A percentile compares a stretch with the other conserved stretches of the same genome.
phyloP scores from a whole-genome alignment of 495 filamentous ascomycete genomes.

The Trichocladium antarcticum region DNA sequence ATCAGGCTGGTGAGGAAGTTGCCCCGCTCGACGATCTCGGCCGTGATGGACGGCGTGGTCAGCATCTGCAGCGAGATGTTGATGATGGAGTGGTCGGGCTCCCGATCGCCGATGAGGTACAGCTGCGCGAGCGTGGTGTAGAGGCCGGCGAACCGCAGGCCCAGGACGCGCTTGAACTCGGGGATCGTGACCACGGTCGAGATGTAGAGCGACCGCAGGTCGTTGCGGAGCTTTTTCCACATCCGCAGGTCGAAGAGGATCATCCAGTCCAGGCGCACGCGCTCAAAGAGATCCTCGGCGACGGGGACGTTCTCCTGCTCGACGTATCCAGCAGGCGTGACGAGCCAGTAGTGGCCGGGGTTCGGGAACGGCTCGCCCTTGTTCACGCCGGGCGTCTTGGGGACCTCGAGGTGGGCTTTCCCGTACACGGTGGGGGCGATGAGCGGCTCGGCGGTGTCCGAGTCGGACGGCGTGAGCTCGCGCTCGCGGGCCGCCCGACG shows the following conservation, averaged over 20 bases:
- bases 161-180: constrained; percentile 91
- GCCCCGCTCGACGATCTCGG: constrained; percentile 86
- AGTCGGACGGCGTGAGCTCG: constrained; percentile 49
- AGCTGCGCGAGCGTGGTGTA: constrained; percentile 90
- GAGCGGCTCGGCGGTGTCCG: constrained; percentile 46
- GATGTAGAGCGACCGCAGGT: constrained; percentile 89
- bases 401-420: constrained; percentile 45
- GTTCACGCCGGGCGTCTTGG: constrained; percentile 41
- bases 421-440: constrained; percentile 45
- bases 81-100: constrained; percentile 97
- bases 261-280: constrained; percentile 87
- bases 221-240: constrained; percentile 90
- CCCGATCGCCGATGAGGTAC: constrained; percentile 90
- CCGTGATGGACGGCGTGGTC: constrained; percentile 89
- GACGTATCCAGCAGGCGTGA: constrained; percentile 56
- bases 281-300: constrained; percentile 75
- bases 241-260: constrained; percentile 91
- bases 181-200: constrained; percentile 91
- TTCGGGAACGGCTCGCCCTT: constrained; percentile 27
- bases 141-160: constrained; percentile 79
- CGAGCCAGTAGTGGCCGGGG: constrained; percentile 75
- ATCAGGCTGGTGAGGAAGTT: constrained; percentile 93
- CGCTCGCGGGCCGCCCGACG: constrained; percentile 34
- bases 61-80: constrained; percentile 93
- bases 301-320: constrained; percentile 48